A percentile compares a stretch with the other conserved stretches of the same genome.
Evolutionary conservation across 1,284 basidiomycete species (phyloP).

Genomic region (Agaricales sp.): DNA sequence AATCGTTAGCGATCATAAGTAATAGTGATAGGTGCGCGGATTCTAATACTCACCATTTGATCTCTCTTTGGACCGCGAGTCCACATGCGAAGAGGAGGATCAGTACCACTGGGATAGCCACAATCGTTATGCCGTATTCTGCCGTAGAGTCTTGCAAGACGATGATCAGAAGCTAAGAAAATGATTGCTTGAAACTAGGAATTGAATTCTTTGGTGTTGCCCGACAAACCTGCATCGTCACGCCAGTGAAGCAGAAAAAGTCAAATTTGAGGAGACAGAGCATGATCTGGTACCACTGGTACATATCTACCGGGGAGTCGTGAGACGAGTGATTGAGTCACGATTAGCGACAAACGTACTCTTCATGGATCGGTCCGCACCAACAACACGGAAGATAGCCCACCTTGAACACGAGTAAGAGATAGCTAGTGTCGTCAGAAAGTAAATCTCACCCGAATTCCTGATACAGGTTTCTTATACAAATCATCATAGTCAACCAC

Average conservation of each 20-base stretch:
- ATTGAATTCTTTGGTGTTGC: too few relatives aligned
- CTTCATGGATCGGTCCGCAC: conserved; percentile 72
- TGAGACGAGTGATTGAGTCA: conserved; percentile 3
- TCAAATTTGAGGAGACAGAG: conserved; percentile 81
- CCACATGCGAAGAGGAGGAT: conserved; percentile 56
- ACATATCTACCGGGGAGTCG: conserved; percentile 48
- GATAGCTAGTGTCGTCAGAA: background rate
- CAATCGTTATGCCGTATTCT: conserved; percentile 72
- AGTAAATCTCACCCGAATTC: conserved; percentile 46
- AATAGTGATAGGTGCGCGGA: conserved; percentile 9
- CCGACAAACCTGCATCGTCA: conserved; percentile 77
- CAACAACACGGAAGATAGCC: conserved; percentile 81
- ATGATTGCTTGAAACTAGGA: conserved; percentile 11
- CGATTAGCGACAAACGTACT: conserved; percentile 31
- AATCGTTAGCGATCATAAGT: conserved; percentile 2
- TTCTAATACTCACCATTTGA: conserved; percentile 56
- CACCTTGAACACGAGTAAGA: conserved; percentile 34
- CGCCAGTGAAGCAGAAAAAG: conserved; percentile 77
- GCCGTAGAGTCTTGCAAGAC: conserved; percentile 52
- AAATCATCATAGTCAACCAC: conserved; percentile 43
- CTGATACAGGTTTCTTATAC: conserved; percentile 41
- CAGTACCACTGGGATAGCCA: conserved; percentile 74
- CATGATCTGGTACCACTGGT: conserved; percentile 76
- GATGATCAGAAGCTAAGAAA: conserved; percentile 55
- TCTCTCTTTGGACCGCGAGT: conserved; percentile 64